phyloP scores from a whole-genome alignment of 2,329 filamentous ascomycete species.

The Alternaria alternata region DNA sequence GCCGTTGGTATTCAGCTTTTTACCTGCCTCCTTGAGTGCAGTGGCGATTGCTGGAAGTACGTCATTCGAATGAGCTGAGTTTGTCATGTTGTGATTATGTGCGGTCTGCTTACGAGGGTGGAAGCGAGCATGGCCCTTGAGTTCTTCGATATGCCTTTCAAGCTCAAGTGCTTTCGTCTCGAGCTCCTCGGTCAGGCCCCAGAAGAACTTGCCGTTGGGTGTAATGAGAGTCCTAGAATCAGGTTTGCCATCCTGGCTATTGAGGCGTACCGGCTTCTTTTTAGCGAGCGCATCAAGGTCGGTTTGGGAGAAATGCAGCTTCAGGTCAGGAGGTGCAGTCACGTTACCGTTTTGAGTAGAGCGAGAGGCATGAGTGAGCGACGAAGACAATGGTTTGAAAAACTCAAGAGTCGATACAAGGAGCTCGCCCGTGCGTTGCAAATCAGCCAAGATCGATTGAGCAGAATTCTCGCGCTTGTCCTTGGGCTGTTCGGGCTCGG shows the following conservation, averaged over 20 bases:
- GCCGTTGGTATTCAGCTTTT: constrained; percentile 40
- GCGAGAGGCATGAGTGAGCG: constrained; percentile 43
- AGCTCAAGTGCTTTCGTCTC: constrained; percentile 75
- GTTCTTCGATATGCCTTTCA: constrained; percentile 59
- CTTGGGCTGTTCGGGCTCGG: constrained; percentile 39
- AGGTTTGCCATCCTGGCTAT: constrained; percentile 53
- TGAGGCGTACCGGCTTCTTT: constrained; percentile 59
- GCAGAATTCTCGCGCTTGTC: constrained; percentile 44
- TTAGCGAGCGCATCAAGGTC: constrained; percentile 62
- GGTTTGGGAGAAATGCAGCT: constrained; percentile 50
- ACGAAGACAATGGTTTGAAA: constrained; percentile 52
- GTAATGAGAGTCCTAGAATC: constrained; percentile 73
- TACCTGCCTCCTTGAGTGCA: constrained; percentile 47
- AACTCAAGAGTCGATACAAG: constrained; percentile 52
- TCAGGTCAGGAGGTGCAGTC: constrained; percentile 46
- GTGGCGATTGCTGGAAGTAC: constrained; percentile 48
- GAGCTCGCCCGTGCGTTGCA: constrained; percentile 51
- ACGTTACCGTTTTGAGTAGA: constrained; percentile 25
- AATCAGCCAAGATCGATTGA: constrained; percentile 50
- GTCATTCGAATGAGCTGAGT: constrained; percentile 36
- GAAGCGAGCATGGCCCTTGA: constrained; percentile 41
- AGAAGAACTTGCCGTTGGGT: constrained; percentile 78
- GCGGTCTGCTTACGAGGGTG: constrained; percentile 36
- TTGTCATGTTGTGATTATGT: constrained; percentile 20
- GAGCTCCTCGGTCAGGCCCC: constrained; percentile 72